Base-by-base conservation (phyloP, 768 basidiomycete genomes). In the Candolleomyces eurysporus region DNA sequence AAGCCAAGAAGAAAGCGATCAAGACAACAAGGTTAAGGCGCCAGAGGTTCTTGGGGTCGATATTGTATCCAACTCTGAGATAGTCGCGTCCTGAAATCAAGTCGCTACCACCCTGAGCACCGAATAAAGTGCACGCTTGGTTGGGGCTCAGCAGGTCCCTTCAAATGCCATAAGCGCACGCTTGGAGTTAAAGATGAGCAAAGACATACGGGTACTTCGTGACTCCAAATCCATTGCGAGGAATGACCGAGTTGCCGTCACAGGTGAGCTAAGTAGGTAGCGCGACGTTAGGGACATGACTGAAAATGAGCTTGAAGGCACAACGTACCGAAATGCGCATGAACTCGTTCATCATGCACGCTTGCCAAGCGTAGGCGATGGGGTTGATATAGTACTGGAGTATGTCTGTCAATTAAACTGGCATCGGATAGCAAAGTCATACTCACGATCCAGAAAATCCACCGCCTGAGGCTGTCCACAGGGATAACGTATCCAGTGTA, bases 281-380 rank as follows among this genome's bases (percentile, higher is more conserved):
- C 11, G 11, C 8, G 5, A 6, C 3, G 5, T 16, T 17, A 61
- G 52, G 60, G 48, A 61, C 58, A 61, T 36, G 16, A 7, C 31
- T 22, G n/a, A 16, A 19, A 62, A 59, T 42, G 61, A 40, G 31
- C 13, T 59, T n/a, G 55, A n/a, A n/a, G 65, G 60, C 26, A 46
- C 22, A n/a, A 71, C 78, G 65, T 68, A 89, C 89, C 19, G 81
- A 71, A 40, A 86, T 84, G 17, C 85, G 84, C 78, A 79, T 84
- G 73, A 94, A 94, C 71, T 96, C 94, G 71, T 95, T 95, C 73
- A 90, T 86, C 87, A 96, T 90, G 42, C 83, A 77, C 2, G 84
- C 86, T 65, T 89, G 84, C 82, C 90, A 94, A 0, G 85, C 86
- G 75, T 91, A 94, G 1, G 84, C 74, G 55, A 94, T 73, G 0